Conservation (phyloP, 495 filamentous ascomycete species). For the Xanthoparmelia taractica region DNA sequence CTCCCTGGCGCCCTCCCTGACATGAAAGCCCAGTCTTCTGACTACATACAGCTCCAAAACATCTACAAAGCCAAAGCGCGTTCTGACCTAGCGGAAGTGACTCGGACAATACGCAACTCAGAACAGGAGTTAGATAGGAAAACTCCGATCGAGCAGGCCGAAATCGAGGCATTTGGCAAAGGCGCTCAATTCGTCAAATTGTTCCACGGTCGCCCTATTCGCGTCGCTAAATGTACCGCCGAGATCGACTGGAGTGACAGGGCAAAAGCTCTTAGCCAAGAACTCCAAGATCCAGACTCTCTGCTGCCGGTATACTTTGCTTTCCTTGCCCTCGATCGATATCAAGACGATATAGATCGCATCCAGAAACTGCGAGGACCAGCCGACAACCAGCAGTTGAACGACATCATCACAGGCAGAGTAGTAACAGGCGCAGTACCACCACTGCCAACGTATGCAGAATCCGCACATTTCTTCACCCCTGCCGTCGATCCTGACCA, state of each 20-base stretch:
- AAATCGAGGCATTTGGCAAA: constrained; percentile 92
- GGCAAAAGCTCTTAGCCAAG: constrained; percentile 24
- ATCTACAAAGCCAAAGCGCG: constrained; percentile 89
- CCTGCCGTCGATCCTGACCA: constrained; percentile 4
- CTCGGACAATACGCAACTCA: constrained; percentile 54
- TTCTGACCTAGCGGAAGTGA: constrained; percentile 69
- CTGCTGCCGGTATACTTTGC: constrained; percentile 74
- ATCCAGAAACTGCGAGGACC: constrained; percentile 3
- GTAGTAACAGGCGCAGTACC: constrained; percentile 5
- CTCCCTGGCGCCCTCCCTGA: constrained; percentile 85
- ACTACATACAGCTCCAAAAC: constrained; percentile 87
- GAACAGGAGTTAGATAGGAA: constrained; percentile 46
- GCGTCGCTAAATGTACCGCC: constrained; percentile 33
- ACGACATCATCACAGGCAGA: not conserved
- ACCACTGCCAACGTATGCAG: constrained; percentile 4
- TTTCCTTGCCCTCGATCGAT: constrained; percentile 53
- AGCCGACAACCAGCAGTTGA: not conserved
- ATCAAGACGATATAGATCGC: constrained; percentile 15
- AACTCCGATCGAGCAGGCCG: constrained; percentile 53
- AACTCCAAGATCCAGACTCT: constrained; percentile 39
- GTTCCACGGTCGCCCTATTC: constrained; percentile 56
- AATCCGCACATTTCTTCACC: constrained; percentile 16
- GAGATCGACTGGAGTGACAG: constrained; percentile 28
- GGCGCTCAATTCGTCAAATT: constrained; percentile 89
- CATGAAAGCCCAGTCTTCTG: constrained; percentile 92